Evolutionary conservation across 2,329 filamentous ascomycete genomes (phyloP).

Genomic region (Colletotrichum spaethianum): DNA sequence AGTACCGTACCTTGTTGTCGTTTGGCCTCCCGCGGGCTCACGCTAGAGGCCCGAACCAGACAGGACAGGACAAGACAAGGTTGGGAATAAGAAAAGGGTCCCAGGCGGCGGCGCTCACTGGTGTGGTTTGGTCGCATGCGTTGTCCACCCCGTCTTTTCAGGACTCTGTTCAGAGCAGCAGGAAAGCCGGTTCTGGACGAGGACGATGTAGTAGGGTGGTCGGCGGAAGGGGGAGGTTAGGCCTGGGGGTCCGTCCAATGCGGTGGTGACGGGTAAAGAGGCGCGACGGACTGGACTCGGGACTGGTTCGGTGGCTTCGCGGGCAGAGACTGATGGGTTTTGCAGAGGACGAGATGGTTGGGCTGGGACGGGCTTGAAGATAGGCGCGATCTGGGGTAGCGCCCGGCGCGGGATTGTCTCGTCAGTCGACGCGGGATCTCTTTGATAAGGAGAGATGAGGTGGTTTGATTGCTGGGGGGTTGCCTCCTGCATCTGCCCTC

Average conservation of each 20-base stretch:
- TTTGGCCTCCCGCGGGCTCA: not conserved
- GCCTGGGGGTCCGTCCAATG: not conserved
- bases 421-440: not conserved
- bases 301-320: not conserved
- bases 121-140: constrained; percentile 1
- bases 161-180: not conserved
- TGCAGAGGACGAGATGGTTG: not conserved
- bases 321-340: not conserved
- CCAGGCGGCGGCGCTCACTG: not conserved
- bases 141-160: not conserved
- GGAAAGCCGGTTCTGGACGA: not conserved
- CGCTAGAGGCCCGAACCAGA: not conserved
- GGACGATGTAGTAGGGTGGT: not conserved
- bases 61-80: not conserved
- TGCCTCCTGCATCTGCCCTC: not conserved
- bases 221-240: not conserved
- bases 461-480: not conserved
- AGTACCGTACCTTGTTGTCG: too few relatives aligned
- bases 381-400: constrained; percentile 3
- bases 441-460: not conserved
- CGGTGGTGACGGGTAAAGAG: not conserved
- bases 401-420: not conserved
- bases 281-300: not conserved
- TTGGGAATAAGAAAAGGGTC: not conserved
- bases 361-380: not conserved